Evolutionary conservation across 257 asterid species (phyloP), one percentile per base, ranked within the genome.

Genomic region (Salvia hispanica): DNA sequence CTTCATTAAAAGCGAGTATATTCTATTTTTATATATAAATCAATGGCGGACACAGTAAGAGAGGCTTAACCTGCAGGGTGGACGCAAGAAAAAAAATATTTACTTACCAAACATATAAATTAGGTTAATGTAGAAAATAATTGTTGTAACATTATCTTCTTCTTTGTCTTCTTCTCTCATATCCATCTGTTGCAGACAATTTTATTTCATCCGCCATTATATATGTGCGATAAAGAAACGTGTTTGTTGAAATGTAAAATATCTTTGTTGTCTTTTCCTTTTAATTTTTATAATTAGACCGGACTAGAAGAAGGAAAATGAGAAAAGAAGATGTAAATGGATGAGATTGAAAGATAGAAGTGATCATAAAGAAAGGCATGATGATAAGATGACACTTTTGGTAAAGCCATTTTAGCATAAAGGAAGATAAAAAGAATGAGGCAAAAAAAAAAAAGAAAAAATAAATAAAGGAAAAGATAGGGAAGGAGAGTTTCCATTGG

Each of bases 301-400:
- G 31, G 31, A 25, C 31, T 25, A 21, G 1, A 25, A 25, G 31
- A 25, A 25, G 2, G 31, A 25, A 25, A 25, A 2, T 54, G 37
- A 6, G 2, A 12, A 3, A 14, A 31, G 45, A 46, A n/a, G 18
- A 48, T n/a, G 21, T 53, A 34, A 60, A 45, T 40, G 69, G 72
- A 72, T 55, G 42, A 72, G 69, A 25, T 40, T 14, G 55, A 48
- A 73, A 67, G 78, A 77, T 72, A 64, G 52, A 65, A 60, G 46
- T 12, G 21, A 56, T 66, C 12, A 65, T 55, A 68, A 69, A 78
- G 74, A 62, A 58, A 51, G 62, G 16, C 10, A 55, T 39, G 72
- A 62, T 67, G 77, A 74, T 62, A 80, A 80, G 77, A 80, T 72
- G 67, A 10, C 67, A n/a, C 85, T 74, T 80, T 80, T 67, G 14